Evolutionary conservation across 2,329 filamentous ascomycete species (phyloP).

Genomic region (Scytalidium sp.): DNA sequence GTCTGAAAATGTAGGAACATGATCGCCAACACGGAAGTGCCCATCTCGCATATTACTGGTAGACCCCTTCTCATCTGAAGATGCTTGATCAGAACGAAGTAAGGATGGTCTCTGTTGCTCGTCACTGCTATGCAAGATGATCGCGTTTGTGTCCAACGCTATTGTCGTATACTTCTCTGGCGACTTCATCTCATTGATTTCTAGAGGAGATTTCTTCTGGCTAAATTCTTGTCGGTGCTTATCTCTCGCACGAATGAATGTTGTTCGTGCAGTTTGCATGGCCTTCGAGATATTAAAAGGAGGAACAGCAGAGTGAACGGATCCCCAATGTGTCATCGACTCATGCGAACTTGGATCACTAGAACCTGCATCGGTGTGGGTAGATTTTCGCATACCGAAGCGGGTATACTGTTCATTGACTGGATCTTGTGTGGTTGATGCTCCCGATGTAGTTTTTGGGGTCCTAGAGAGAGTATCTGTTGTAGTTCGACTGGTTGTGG

Average conservation of each 20-base stretch:
- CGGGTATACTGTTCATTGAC: conserved; percentile 5
- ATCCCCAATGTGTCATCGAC: conserved; percentile 44
- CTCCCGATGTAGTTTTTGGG: conserved; percentile 5
- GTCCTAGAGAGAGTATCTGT: conserved; percentile 38
- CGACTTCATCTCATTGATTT: conserved; percentile 10
- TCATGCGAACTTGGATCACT: conserved; percentile 32
- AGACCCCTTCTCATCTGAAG: conserved; percentile 13
- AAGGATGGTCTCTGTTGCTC: conserved; percentile 22
- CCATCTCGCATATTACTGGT: conserved; percentile 30
- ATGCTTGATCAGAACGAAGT: conserved; percentile 23
- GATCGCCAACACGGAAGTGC: conserved; percentile 57
- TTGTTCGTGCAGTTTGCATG: conserved; percentile 38
- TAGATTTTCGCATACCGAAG: conserved; percentile 32
- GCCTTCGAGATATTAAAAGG: conserved; percentile 41
- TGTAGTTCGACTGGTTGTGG: conserved; percentile 27
- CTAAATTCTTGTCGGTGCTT: background rate
- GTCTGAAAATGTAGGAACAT: conserved; percentile 56
- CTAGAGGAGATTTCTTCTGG: background rate
- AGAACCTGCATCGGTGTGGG: conserved; percentile 24
- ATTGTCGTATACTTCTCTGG: conserved; percentile 39
- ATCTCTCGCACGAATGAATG: conserved; percentile 32
- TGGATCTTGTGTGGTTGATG: conserved; percentile 11
- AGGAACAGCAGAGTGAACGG: conserved; percentile 46
- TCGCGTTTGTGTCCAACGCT: conserved; percentile 38
- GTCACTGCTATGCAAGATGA: conserved; percentile 18